phyloP scores from a whole-genome alignment of 768 basidiomycete genomes.

The Mycena rebaudengoi region DNA sequence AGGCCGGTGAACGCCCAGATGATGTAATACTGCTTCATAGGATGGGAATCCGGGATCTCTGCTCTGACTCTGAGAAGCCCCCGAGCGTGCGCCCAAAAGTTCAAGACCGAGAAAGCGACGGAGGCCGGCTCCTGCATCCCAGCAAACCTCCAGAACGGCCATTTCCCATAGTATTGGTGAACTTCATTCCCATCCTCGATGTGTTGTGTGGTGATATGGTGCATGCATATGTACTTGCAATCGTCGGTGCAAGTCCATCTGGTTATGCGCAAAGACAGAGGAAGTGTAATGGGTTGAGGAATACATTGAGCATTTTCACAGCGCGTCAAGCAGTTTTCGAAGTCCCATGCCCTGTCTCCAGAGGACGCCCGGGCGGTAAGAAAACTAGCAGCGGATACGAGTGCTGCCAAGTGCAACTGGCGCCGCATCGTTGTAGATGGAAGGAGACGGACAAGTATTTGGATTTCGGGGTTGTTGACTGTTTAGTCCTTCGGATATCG shows the following conservation, averaged over 20 bases:
- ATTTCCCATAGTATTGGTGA: constrained; percentile 94
- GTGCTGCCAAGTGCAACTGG: background rate
- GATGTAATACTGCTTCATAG: constrained; percentile 75
- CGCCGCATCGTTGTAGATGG: background rate
- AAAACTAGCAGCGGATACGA: constrained; percentile 8
- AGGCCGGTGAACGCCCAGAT: constrained; percentile 74
- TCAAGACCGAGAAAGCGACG: constrained; percentile 88
- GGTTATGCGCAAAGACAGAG: constrained; percentile 62
- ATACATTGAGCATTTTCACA: constrained; percentile 56
- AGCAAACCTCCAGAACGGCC: constrained; percentile 91
- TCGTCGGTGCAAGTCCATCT: constrained; percentile 90
- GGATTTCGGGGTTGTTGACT: too few species aligned
- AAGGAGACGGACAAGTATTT: background rate
- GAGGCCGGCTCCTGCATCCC: constrained; percentile 96
- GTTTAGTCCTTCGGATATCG: too few species aligned
- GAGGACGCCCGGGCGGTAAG: constrained; percentile 57
- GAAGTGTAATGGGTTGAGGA: constrained; percentile 41
- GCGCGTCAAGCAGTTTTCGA: constrained; percentile 56
- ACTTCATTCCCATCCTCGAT: constrained; percentile 50
- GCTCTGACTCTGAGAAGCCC: constrained; percentile 62
- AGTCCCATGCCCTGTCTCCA: constrained; percentile 67
- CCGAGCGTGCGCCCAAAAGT: constrained; percentile 76
- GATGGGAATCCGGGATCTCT: constrained; percentile 62
- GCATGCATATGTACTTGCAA: constrained; percentile 93
- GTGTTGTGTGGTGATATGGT: constrained; percentile 71